Percentiles rank a stretch among this genome's conserved stretches.
These are phyloP conservation scores for Trichophyton rubrum DNA, from an alignment of 2,329 filamentous ascomycete species.

Conservation along the genomic window DNA sequence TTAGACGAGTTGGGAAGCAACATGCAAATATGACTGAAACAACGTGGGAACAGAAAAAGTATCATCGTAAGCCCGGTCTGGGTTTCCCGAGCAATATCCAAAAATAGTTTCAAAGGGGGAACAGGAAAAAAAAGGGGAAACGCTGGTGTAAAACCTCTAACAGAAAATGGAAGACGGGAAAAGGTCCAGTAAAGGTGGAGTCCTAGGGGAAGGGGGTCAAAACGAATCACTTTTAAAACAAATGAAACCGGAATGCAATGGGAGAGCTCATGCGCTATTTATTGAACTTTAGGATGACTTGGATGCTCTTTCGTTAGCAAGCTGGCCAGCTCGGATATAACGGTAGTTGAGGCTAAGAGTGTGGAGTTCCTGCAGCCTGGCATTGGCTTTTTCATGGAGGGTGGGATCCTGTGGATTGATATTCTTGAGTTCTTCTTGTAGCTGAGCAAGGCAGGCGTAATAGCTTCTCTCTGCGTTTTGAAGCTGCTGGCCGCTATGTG, in stretches of 20 bases:
- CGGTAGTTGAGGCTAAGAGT: slow-evolving; percentile 33
- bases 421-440: slow-evolving; percentile 28
- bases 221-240: neutral
- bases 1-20: neutral
- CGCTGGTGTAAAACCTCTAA: neutral
- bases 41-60: neutral
- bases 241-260: slow-evolving; percentile 1
- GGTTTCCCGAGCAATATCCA: neutral
- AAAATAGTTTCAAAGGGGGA: neutral
- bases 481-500: slow-evolving; percentile 29
- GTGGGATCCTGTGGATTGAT: slow-evolving; percentile 30
- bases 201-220: neutral
- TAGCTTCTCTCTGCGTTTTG: slow-evolving; percentile 33
- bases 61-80: neutral
- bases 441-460: slow-evolving; percentile 29
- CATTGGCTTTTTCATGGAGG: slow-evolving; percentile 34
- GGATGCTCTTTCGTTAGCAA: slow-evolving; percentile 20
- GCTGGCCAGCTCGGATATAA: slow-evolving; percentile 31
- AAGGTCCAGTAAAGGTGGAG: neutral
- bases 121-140: neutral
- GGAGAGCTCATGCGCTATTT: neutral
- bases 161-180: neutral
- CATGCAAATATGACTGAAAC: slow-evolving; percentile 2
- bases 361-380: slow-evolving; percentile 32
- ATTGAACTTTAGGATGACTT: slow-evolving; percentile 1